These are phyloP conservation scores for Lichtheimia hyalospora DNA, from an alignment of 371 early-diverging fungal species.

Conservation along the genomic window DNA sequence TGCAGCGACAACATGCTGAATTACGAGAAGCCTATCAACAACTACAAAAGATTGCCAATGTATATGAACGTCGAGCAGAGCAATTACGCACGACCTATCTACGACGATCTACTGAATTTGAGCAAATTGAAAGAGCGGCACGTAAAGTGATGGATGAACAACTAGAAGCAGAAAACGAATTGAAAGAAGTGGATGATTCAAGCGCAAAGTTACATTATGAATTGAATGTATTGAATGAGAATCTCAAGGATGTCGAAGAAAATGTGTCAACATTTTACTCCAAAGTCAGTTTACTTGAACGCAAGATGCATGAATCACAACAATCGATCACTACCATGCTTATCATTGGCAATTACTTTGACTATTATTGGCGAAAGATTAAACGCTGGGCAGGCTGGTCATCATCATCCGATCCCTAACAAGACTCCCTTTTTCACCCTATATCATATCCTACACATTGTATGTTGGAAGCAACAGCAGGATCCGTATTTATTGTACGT, in stretches of 20 bases:
- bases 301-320: slow-evolving; percentile 47
- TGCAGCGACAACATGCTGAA: slow-evolving; percentile 31
- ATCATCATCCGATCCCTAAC: neutral
- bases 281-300: slow-evolving; percentile 41
- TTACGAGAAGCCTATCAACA: slow-evolving; percentile 25
- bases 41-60: slow-evolving; percentile 21
- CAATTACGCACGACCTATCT: slow-evolving; percentile 28
- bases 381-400: slow-evolving; percentile 20
- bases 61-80: slow-evolving; percentile 32
- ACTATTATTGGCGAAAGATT: slow-evolving; percentile 45
- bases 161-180: slow-evolving; percentile 21
- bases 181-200: slow-evolving; percentile 41
- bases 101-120: slow-evolving; percentile 31
- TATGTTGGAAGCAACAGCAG: neutral
- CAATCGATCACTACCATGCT: slow-evolving; percentile 48
- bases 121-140: slow-evolving; percentile 23
- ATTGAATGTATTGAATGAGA: slow-evolving; percentile 43
- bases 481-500: too few relatives aligned
- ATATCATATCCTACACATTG: neutral
- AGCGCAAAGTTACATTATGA: slow-evolving; percentile 50
- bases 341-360: slow-evolving; percentile 49
- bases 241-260: slow-evolving; percentile 46
- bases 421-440: neutral
- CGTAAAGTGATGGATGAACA: slow-evolving; percentile 34
- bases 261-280: slow-evolving; percentile 43